Evolutionary conservation across 2,329 filamentous ascomycete species (phyloP).

Genomic region (Juglanconis sp.): DNA sequence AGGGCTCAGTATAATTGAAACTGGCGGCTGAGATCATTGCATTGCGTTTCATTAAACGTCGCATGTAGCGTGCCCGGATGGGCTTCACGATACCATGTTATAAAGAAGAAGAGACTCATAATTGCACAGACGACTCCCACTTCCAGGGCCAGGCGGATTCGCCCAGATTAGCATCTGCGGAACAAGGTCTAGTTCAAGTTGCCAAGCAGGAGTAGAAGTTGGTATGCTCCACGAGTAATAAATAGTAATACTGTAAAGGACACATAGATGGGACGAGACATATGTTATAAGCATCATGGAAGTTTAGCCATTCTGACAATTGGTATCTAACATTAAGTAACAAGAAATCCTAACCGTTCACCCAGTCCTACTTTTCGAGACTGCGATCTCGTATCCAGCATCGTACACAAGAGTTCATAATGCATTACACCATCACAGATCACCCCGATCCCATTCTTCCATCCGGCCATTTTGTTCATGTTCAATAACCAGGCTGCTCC

Average conservation of each 20-base stretch:
- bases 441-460: not conserved
- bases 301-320: not conserved
- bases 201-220: too few relatives aligned
- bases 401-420: slow-evolving; percentile 12
- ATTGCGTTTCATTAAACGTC: not conserved
- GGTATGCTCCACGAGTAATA: too few relatives aligned
- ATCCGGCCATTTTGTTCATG: not conserved
- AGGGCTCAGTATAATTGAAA: not conserved
- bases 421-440: not conserved
- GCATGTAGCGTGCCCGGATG: not conserved
- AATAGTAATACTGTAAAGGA: too few relatives aligned
- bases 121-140: not conserved
- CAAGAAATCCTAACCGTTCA: not conserved
- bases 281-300: not conserved
- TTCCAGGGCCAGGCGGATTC: not conserved
- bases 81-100: slow-evolving; percentile 2
- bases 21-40: not conserved
- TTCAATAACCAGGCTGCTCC: slow-evolving; percentile 54
- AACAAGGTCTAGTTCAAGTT: too few relatives aligned
- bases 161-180: too few relatives aligned
- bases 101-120: not conserved
- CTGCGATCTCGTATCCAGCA: not conserved
- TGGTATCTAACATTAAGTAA: not conserved
- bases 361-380: not conserved
- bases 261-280: not conserved